These are phyloP conservation scores for Spathaspora boniae DNA, from an alignment of 805 yeast genomes.

Conservation along the genomic window DNA sequence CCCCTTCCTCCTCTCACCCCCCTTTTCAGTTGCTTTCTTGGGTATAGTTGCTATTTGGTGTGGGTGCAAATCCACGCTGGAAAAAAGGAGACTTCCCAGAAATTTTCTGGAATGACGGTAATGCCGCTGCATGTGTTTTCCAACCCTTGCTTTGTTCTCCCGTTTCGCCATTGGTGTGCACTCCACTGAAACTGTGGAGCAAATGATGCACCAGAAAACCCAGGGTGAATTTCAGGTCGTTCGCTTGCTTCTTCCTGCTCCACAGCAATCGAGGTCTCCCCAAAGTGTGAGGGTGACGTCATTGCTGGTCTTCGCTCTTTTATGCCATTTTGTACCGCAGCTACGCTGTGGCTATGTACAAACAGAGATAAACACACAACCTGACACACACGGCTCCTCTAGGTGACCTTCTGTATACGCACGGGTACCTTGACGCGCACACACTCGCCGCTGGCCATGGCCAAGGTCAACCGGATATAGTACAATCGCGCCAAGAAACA, in stretches of 20 bases:
- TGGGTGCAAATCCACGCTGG: too few relatives aligned
- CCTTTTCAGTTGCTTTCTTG: too few relatives aligned
- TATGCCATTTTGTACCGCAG: background rate
- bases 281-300: background rate
- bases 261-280: background rate
- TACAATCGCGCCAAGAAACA: conserved; percentile 32
- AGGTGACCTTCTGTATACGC: conserved; percentile 18
- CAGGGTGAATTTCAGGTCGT: conserved; percentile 1
- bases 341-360: background rate
- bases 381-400: background rate
- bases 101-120: too few relatives aligned
- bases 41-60: too few relatives aligned
- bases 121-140: too few relatives aligned
- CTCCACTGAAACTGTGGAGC: too few relatives aligned
- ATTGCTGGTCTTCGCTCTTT: background rate
- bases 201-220: too few relatives aligned
- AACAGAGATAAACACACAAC: background rate
- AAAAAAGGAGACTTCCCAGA: too few relatives aligned
- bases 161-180: too few relatives aligned
- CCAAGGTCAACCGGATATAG: conserved; percentile 21
- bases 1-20: too few relatives aligned
- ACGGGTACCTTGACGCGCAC: conserved; percentile 29
- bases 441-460: conserved; percentile 18
- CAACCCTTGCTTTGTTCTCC: too few relatives aligned
- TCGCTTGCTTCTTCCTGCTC: background rate